phyloP scores from a whole-genome alignment of 768 basidiomycete species.

The Tylopilus sp. region DNA sequence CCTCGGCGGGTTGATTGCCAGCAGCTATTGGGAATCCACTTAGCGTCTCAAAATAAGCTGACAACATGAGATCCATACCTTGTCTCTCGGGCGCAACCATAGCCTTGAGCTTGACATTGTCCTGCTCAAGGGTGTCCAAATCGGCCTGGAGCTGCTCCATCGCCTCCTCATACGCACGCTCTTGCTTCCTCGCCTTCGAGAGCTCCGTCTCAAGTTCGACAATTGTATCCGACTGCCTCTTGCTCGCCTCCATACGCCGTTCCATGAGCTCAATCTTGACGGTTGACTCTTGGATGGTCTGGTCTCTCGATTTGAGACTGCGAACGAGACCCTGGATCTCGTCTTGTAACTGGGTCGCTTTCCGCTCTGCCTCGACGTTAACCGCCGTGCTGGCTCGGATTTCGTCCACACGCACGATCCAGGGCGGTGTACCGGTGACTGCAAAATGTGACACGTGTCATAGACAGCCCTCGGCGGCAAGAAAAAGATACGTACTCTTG shows the following conservation, averaged over 20 bases:
- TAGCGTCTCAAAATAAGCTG: not conserved
- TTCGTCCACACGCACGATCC: slow-evolving; percentile 77
- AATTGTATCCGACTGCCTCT: slow-evolving; percentile 86
- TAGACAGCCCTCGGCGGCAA: not conserved
- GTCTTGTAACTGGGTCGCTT: slow-evolving; percentile 80
- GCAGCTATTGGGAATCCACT: slow-evolving; percentile 30
- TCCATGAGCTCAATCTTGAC: slow-evolving; percentile 97
- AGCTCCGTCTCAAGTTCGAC: slow-evolving; percentile 78
- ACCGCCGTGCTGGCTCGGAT: slow-evolving; percentile 80
- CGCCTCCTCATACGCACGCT: slow-evolving; percentile 86
- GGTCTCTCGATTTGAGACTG: slow-evolving; percentile 84
- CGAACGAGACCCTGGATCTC: slow-evolving; percentile 87
- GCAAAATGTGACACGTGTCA: slow-evolving; percentile 2
- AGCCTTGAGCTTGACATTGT: slow-evolving; percentile 79
- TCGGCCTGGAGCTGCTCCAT: slow-evolving; percentile 92
- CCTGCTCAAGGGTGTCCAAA: slow-evolving; percentile 81
- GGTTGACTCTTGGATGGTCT: slow-evolving; percentile 78
- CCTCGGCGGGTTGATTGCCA: slow-evolving; percentile 49
- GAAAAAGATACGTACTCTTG: slow-evolving; percentile 54
- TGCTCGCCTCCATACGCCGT: slow-evolving; percentile 84
- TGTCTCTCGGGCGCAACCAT: slow-evolving; percentile 66
- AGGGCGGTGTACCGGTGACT: slow-evolving; percentile 80
- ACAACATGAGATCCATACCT: slow-evolving; percentile 39
- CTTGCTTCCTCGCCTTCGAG: slow-evolving; percentile 79
- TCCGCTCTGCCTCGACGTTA: slow-evolving; percentile 91